These are phyloP conservation scores for Trifolium fragiferum DNA, from an alignment of 306 rosid genomes.

Conservation along the genomic window DNA sequence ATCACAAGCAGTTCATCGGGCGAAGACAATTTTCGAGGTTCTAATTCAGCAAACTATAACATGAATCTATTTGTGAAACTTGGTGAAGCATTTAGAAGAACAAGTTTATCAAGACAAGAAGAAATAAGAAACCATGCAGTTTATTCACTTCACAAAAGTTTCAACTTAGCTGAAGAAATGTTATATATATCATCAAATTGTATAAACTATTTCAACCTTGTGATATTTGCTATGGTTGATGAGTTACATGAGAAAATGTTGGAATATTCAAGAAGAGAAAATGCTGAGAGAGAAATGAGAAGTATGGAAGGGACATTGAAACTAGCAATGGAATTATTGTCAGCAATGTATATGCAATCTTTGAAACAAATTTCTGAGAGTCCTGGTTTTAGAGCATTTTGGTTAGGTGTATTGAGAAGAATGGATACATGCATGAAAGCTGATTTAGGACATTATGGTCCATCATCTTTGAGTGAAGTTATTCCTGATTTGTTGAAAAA, in stretches of 20 bases:
- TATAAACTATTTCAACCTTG: constrained; percentile 69
- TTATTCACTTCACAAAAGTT: constrained; percentile 64
- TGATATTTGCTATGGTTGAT: constrained; percentile 87
- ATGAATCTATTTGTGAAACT: constrained; percentile 74
- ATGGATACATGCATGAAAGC: constrained; percentile 96
- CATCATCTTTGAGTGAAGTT: constrained; percentile 56
- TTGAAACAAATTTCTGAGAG: constrained; percentile 66
- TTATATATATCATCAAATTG: constrained; percentile 61
- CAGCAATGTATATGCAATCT: constrained; percentile 71
- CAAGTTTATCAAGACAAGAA: constrained; percentile 79
- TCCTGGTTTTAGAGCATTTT: constrained; percentile 66
- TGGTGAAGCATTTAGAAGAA: constrained; percentile 78
- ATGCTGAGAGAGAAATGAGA: constrained; percentile 85
- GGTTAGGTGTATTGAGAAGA: constrained; percentile 89
- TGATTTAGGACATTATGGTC: constrained; percentile 76
- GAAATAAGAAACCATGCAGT: constrained; percentile 91
- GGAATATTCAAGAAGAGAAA: constrained; percentile 88
- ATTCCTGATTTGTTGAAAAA: constrained; percentile 72
- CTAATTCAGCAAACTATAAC: constrained; percentile 52
- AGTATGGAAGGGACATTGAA: constrained; percentile 91
- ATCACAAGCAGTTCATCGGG: constrained; percentile 59
- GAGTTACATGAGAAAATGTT: constrained; percentile 90
- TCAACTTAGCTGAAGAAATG: constrained; percentile 72
- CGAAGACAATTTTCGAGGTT: constrained; percentile 61
- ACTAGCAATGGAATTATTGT: constrained; percentile 71